Base-by-base conservation (phyloP, 352 stramenopile species). In the Globisporangium yorkense region DNA sequence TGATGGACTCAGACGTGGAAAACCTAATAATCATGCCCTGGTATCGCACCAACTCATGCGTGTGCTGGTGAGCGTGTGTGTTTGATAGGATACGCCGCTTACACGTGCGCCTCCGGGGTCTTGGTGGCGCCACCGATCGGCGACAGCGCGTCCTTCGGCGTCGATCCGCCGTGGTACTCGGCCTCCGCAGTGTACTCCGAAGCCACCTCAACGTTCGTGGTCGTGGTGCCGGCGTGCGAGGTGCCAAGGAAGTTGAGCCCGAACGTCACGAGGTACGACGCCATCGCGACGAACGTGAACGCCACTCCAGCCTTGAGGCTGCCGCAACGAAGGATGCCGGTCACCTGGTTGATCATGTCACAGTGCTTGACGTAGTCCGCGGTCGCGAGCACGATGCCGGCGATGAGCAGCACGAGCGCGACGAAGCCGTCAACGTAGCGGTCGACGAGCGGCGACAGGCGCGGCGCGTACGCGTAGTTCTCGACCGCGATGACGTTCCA, bases 211-310 rank as follows among this genome's bases (percentile, higher is more conserved):
- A 54, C 33, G 31, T 35, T 20, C 47, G 47, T 40, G 13, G 2
- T 59, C 51, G 44, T 51, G 33, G 41, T 56, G 10, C 21, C 43
- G 3, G 15, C 5, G 5, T 29, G 33, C 52, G 58, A 61, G 5
- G 33, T 44, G 20, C 51, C 49, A 1, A 74, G 35, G 67, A 77
- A 75, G 60, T 74, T 79, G 57, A 81, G 51, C 31, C 65, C 65
- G 27, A 84, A 40, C 16, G 62, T 66, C 52, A 68, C 50, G 43
- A 75, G 37, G 48, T 79, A 62, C 53, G 73, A 43, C 9, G 47
- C 67, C 45, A 74, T 68, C 0, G 67, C 67, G 33, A 88, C 56
- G 62, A 89, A 87, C 49, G 68, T 67, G 61, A 88, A 87, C 16
- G 68, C 74, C 35, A 68, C 69, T 6, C 68, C 75, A 2, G 72